A percentile compares a stretch with the other conserved stretches of the same genome.
Conservation (phyloP, 257 asterid genomes). For the Solanum corneliomulleri region DNA sequence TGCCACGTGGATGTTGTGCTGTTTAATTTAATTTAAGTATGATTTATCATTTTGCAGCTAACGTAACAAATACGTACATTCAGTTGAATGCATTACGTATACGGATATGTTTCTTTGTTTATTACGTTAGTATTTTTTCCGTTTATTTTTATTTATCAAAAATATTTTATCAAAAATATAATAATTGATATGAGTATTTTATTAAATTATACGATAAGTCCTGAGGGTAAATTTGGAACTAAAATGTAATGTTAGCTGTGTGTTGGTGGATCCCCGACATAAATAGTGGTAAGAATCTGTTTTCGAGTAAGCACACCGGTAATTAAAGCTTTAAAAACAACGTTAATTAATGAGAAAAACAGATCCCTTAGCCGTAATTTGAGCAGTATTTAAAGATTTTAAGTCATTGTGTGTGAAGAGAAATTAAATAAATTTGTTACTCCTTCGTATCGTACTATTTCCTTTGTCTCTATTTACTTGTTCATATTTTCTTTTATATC, state of each 20-base stretch:
- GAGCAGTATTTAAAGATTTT: not conserved
- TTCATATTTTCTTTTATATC: too few species aligned
- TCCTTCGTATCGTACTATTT: accelerated
- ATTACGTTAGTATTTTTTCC: too few species aligned
- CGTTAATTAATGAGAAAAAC: not conserved
- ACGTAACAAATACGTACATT: not conserved
- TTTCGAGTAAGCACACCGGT: not conserved
- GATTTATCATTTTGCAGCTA: too few species aligned
- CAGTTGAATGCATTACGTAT: not conserved
- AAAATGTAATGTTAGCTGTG: not conserved
- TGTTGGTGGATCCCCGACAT: constrained; percentile 1
- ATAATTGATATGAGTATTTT: too few species aligned
- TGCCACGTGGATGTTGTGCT: not conserved
- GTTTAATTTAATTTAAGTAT: not conserved
- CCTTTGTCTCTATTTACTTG: accelerated
- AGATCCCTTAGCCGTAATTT: not conserved
- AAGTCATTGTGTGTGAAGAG: too few species aligned
- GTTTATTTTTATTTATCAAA: too few species aligned
- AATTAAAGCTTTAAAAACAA: not conserved
- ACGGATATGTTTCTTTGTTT: not conserved
- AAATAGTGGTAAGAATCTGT: not conserved
- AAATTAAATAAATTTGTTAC: too few species aligned
- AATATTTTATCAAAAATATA: too few species aligned
- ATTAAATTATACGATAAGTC: too few species aligned
- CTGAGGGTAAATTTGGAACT: not conserved